Conservation (phyloP, 2,329 filamentous ascomycete species). For the Davidsoniella australis region DNA sequence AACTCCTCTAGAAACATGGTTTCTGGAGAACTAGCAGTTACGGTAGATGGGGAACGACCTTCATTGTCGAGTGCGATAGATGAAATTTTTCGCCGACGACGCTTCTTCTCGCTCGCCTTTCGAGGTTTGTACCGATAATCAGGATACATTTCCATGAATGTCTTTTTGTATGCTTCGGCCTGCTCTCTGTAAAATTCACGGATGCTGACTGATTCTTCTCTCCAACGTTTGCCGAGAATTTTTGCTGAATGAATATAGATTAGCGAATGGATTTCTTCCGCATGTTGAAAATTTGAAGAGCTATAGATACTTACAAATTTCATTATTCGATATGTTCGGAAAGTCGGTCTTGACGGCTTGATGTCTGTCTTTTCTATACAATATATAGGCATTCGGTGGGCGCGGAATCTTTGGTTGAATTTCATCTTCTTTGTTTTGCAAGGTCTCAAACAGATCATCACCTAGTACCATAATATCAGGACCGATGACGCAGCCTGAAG, state of each 20-base stretch:
- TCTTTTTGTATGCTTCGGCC: background rate
- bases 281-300: too few species aligned
- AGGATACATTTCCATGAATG: slow-evolving; percentile 5
- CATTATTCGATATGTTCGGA: slow-evolving; percentile 6
- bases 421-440: background rate
- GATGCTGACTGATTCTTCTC: background rate
- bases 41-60: too few species aligned
- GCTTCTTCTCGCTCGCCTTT: slow-evolving; percentile 4
- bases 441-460: background rate
- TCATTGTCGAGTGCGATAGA: too few species aligned
- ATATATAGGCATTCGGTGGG: slow-evolving; percentile 8
- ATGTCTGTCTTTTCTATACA: slow-evolving; percentile 9
- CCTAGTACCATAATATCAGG: background rate
- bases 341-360: background rate
- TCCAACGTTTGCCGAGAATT: slow-evolving; percentile 2
- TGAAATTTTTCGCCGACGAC: background rate
- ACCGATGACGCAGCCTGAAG: background rate
- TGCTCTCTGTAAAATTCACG: background rate
- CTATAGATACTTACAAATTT: slow-evolving; percentile 4
- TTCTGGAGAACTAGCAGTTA: too few species aligned
- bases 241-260: background rate
- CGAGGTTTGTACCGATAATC: slow-evolving; percentile 7
- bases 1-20: background rate
- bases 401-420: background rate
- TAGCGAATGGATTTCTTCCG: background rate